Conservation (phyloP, 768 basidiomycete genomes). For the Termitomyces sp. region DNA sequence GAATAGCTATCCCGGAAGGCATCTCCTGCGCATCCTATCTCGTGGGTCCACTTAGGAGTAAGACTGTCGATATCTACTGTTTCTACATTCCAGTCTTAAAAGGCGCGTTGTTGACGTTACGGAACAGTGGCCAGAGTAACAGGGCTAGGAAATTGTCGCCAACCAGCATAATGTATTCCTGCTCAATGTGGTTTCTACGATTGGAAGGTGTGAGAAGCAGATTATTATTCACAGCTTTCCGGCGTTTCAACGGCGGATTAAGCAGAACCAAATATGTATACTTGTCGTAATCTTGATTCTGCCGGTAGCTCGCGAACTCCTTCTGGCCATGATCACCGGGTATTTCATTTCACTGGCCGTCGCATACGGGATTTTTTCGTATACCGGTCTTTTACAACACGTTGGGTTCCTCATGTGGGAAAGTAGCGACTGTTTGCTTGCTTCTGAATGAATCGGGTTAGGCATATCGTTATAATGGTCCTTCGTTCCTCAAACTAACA, state of each 20-base stretch:
- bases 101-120: not conserved
- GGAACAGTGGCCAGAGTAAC: not conserved
- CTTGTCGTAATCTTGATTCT: not conserved
- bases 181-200: not conserved
- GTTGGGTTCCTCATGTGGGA: not conserved
- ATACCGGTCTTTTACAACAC: not conserved
- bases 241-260: not conserved
- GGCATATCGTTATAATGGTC: conserved; percentile 3
- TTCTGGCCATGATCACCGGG: not conserved
- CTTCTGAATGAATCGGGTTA: not conserved
- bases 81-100: not conserved
- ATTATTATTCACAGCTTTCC: not conserved
- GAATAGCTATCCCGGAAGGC: not conserved
- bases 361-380: not conserved
- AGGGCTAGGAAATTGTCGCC: not conserved
- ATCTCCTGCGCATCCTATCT: not conserved
- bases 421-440: not conserved
- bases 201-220: not conserved
- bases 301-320: not conserved
- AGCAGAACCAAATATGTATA: not conserved
- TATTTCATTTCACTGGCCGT: not conserved
- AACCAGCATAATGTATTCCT: not conserved
- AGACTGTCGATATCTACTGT: not conserved
- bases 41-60: not conserved
- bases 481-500: not conserved